A percentile compares a stretch with the other conserved stretches of the same genome.
phyloP scores from a whole-genome alignment of 257 asterid species.

The Solanum tacnaense region DNA sequence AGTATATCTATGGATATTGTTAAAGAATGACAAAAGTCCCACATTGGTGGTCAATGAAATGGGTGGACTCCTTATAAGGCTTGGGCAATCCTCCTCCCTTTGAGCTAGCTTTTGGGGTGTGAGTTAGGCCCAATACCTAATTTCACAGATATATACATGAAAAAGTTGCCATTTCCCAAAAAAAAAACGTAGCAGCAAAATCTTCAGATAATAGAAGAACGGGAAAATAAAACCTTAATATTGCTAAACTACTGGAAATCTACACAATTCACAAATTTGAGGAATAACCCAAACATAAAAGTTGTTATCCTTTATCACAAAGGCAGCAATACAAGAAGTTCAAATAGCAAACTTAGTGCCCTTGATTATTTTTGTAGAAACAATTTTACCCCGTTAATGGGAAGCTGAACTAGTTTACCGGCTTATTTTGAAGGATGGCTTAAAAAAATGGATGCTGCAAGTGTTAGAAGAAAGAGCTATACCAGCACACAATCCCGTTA shows the following conservation, averaged over 20 bases:
- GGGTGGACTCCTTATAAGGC: neutral
- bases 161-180: neutral
- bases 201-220: neutral
- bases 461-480: neutral
- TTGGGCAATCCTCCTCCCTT: too few species aligned
- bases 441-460: neutral
- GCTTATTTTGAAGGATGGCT: neutral
- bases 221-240: neutral
- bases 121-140: too few species aligned
- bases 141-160: neutral
- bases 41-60: neutral
- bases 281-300: neutral
- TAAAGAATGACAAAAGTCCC: neutral
- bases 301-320: neutral
- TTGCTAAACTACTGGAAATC: neutral
- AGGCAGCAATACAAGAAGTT: neutral
- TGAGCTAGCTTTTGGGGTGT: too few species aligned
- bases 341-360: neutral
- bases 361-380: neutral
- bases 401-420: neutral
- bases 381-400: neutral
- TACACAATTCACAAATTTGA: neutral
- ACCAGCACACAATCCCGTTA: neutral
- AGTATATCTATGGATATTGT: neutral
- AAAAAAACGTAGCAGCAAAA: neutral